These are phyloP conservation scores for Leishmania arabica DNA, from an alignment of 208 protist genomes.

Conservation along the genomic window DNA sequence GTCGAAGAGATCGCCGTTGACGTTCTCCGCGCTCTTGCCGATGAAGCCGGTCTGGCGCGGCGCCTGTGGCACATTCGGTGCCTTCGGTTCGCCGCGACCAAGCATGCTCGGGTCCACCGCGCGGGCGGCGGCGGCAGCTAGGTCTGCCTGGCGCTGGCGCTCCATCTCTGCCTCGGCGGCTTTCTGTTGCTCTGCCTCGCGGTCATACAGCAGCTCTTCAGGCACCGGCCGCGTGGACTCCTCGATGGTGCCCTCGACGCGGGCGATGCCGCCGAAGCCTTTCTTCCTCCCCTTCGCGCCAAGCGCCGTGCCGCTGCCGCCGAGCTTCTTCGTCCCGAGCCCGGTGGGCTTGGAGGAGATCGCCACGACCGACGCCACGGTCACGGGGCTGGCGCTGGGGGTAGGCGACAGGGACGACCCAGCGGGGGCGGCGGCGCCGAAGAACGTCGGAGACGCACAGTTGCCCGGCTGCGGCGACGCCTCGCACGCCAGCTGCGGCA, in stretches of 20 bases:
- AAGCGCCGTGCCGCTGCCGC: conserved; percentile 18
- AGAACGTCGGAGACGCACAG: conserved; percentile 1
- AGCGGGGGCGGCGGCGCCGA: conserved; percentile 1
- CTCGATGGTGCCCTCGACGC: conserved; percentile 47
- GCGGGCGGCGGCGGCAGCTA: conserved; percentile 28
- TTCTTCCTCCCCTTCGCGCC: conserved; percentile 44
- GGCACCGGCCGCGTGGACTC: conserved; percentile 63
- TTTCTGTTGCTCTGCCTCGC: conserved; percentile 34
- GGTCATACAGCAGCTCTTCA: conserved; percentile 52
- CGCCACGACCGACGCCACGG: conserved; percentile 32
- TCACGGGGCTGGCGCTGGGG: conserved; percentile 17
- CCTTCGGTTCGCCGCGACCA: conserved; percentile 1
- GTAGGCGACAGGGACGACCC: conserved; percentile 14
- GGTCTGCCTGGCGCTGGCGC: conserved; percentile 28
- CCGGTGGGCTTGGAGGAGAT: conserved; percentile 31
- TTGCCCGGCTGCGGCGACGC: neutral
- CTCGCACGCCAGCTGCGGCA: neutral
- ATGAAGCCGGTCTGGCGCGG: conserved; percentile 33
- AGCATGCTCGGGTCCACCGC: conserved; percentile 28
- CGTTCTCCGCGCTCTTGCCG: conserved; percentile 26
- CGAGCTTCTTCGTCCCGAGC: conserved; percentile 21
- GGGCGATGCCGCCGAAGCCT: conserved; percentile 55
- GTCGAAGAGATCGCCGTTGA: conserved; percentile 36
- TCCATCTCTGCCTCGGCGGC: conserved; percentile 38
- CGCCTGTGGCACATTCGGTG: conserved; percentile 13